phyloP scores from a whole-genome alignment of 768 basidiomycete genomes.

The Tremella fuciformis region DNA sequence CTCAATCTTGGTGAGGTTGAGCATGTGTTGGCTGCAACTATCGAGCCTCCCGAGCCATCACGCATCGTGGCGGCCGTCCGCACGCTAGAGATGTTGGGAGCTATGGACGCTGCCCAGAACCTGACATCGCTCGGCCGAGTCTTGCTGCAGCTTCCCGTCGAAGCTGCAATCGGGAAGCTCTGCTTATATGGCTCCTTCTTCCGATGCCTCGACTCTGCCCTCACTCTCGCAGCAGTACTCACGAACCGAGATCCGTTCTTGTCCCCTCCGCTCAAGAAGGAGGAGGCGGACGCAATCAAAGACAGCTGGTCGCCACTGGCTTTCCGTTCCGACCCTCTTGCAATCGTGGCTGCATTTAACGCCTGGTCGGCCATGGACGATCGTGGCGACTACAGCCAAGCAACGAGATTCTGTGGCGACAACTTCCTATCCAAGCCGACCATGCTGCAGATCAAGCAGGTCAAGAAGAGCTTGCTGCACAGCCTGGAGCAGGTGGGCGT shows the following conservation, averaged over 20 bases:
- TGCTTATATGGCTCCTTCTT: slow-evolving; percentile 89
- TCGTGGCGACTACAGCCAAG: slow-evolving; percentile 62
- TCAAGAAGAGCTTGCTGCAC: slow-evolving; percentile 73
- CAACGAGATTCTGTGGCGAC: slow-evolving; percentile 72
- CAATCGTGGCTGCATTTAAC: slow-evolving; percentile 75
- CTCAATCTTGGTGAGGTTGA: slow-evolving; percentile 83
- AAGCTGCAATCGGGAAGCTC: slow-evolving; percentile 82
- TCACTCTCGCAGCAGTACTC: slow-evolving; percentile 87
- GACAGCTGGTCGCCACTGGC: slow-evolving; percentile 67
- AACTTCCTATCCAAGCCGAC: slow-evolving; percentile 90
- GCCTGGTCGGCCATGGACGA: slow-evolving; percentile 73
- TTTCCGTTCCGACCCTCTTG: slow-evolving; percentile 79
- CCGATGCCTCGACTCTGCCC: slow-evolving; percentile 71
- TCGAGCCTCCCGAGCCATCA: slow-evolving; percentile 78
- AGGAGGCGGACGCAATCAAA: slow-evolving; percentile 69
- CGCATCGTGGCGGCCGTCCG: slow-evolving; percentile 77
- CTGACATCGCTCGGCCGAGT: slow-evolving; percentile 84
- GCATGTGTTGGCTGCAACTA: slow-evolving; percentile 76
- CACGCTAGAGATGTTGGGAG: slow-evolving; percentile 78
- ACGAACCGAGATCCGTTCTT: slow-evolving; percentile 88
- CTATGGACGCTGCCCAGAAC: slow-evolving; percentile 68
- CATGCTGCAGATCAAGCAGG: slow-evolving; percentile 72
- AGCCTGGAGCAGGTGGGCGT: slow-evolving; percentile 75
- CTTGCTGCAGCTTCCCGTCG: slow-evolving; percentile 81
- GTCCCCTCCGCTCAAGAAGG: slow-evolving; percentile 71